These are phyloP conservation scores for Chrysochromulina tobinii DNA, from an alignment of 78 protist genomes.

Conservation along the genomic window DNA sequence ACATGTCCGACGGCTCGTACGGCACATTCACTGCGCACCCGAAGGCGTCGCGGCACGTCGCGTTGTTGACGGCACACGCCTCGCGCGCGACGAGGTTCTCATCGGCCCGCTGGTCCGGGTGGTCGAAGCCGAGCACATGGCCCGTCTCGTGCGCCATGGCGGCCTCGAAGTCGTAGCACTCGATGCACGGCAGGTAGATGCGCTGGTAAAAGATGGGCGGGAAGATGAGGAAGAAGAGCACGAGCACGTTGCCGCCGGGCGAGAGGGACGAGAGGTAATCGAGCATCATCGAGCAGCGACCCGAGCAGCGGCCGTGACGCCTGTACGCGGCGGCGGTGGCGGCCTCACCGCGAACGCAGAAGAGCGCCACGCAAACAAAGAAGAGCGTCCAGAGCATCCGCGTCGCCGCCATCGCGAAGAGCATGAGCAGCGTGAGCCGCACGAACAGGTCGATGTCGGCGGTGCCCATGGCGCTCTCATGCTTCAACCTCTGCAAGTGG, in stretches of 20 bases:
- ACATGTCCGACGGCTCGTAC: neutral
- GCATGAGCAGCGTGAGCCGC: too few species aligned
- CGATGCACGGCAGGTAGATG: neutral
- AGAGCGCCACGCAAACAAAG: neutral
- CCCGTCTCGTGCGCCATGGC: conserved; percentile 4
- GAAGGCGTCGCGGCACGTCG: neutral
- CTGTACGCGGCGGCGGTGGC: neutral
- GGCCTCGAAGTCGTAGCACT: conserved; percentile 21
- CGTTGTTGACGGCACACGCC: neutral
- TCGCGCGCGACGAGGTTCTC: neutral
- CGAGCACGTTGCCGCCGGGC: neutral
- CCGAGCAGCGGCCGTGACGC: neutral
- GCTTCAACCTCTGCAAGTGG: neutral
- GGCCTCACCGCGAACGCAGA: neutral
- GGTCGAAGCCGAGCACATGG: conserved; percentile 8
- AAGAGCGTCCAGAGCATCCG: neutral
- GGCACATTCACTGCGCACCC: neutral
- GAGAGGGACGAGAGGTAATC: neutral
- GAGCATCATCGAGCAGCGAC: neutral
- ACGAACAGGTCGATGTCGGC: neutral
- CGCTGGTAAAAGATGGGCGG: neutral
- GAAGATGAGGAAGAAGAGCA: neutral
- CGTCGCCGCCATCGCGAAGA: neutral
- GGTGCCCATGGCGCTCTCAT: neutral
- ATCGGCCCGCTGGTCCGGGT: neutral